Percentiles rank a stretch among this genome's conserved stretches.
Evolutionary conservation across 306 rosid species (phyloP).

Genomic region (Datisca glomerata): DNA sequence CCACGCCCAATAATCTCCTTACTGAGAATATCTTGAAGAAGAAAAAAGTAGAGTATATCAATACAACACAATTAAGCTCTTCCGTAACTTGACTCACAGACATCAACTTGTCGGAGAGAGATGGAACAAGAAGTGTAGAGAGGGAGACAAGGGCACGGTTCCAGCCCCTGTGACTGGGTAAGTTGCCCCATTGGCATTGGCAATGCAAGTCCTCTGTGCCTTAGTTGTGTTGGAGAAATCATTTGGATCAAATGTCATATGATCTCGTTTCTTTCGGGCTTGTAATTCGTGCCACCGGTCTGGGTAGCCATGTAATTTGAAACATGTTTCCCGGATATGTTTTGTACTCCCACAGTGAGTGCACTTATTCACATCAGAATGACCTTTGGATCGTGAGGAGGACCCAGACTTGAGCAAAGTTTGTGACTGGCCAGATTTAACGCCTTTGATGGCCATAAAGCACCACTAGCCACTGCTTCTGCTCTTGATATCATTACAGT

Average conservation of each 20-base stretch:
- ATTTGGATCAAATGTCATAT: not conserved
- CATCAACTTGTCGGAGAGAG: slow-evolving; percentile 5
- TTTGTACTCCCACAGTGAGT: not conserved
- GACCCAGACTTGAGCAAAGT: not conserved
- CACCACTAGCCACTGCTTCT: not conserved
- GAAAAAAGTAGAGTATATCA: slow-evolving; percentile 1
- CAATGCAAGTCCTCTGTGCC: not conserved
- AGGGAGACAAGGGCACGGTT: not conserved
- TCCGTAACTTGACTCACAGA: not conserved
- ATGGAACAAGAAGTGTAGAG: slow-evolving; percentile 1
- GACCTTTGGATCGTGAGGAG: not conserved
- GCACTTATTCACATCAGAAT: not conserved
- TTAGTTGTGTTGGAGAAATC: not conserved
- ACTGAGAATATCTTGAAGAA: slow-evolving; percentile 6
- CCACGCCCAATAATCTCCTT: slow-evolving; percentile 6
- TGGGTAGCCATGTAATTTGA: slow-evolving; percentile 4
- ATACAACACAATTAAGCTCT: not conserved
- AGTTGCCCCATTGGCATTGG: not conserved
- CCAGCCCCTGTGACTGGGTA: not conserved
- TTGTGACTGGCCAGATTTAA: not conserved
- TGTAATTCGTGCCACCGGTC: not conserved
- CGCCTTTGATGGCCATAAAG: not conserved
- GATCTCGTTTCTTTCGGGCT: not conserved
- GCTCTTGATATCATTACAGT: not conserved
- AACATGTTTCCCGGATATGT: not conserved